Percentiles rank a stretch among this genome's conserved stretches.
phyloP scores from a whole-genome alignment of 208 protist species.

The Angomonas deanei region DNA sequence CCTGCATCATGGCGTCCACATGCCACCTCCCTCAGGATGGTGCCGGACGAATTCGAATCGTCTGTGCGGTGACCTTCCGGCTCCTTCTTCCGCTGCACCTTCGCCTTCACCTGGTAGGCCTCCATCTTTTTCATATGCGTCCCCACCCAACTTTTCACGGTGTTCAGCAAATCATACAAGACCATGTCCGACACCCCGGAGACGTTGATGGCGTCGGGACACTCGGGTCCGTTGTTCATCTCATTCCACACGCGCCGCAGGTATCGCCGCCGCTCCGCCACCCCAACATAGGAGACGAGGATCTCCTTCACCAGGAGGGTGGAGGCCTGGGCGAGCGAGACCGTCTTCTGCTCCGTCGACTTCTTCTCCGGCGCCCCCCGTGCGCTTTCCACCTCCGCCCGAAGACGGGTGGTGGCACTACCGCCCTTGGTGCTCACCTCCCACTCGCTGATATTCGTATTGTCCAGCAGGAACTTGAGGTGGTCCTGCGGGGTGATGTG shows the following conservation, averaged over 20 bases:
- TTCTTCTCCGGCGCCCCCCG: not conserved
- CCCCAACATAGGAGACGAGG: constrained; percentile 15
- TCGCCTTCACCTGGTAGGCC: not conserved
- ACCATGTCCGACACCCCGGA: constrained; percentile 1
- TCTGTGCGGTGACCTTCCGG: not conserved
- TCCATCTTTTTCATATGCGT: not conserved
- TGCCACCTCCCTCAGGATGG: no score
- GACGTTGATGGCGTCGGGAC: not conserved
- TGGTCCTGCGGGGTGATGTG: constrained; percentile 20
- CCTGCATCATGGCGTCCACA: not conserved
- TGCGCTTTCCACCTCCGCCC: constrained; percentile 4
- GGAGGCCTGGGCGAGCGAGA: constrained; percentile 9
- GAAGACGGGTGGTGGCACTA: constrained; percentile 2
- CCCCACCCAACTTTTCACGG: not conserved
- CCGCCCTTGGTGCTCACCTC: constrained; percentile 3
- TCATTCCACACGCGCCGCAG: not conserved
- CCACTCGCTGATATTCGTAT: constrained; percentile 1
- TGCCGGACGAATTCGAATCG: not conserved
- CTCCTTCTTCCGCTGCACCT: not conserved
- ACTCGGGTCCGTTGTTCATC: not conserved
- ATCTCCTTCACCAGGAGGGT: constrained; percentile 31
- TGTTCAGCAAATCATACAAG: constrained; percentile 15
- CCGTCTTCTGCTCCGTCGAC: not conserved
- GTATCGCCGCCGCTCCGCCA: constrained; percentile 15
- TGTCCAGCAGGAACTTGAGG: constrained; percentile 16